Conservation (phyloP, 805 yeast species). For the Saturnispora quitensis region DNA sequence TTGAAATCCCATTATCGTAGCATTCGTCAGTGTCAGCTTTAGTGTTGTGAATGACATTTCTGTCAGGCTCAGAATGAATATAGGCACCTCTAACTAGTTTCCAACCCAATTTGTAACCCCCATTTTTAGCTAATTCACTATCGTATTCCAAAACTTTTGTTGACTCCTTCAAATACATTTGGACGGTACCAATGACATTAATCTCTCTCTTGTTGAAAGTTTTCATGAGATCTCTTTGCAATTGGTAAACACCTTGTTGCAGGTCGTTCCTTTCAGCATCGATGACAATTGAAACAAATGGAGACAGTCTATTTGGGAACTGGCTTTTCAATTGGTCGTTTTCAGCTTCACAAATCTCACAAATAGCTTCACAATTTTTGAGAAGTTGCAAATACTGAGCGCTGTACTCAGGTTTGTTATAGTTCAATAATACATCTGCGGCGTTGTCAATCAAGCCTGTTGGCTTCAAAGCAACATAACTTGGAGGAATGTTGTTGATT, state of each 20-base stretch:
- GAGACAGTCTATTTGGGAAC: slow-evolving; percentile 59
- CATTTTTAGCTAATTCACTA: slow-evolving; percentile 49
- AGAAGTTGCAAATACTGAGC: slow-evolving; percentile 50
- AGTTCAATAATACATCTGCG: slow-evolving; percentile 59
- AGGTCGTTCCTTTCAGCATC: slow-evolving; percentile 89
- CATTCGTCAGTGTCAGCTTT: slow-evolving; percentile 74
- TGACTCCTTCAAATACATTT: slow-evolving; percentile 78
- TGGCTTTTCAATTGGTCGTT: slow-evolving; percentile 39
- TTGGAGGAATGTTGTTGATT: slow-evolving; percentile 72
- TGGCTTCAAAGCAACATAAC: slow-evolving; percentile 89
- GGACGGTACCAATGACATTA: slow-evolving; percentile 83
- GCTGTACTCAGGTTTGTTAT: slow-evolving; percentile 40
- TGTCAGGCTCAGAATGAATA: slow-evolving; percentile 76
- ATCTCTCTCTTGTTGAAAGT: slow-evolving; percentile 61
- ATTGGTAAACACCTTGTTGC: slow-evolving; percentile 85
- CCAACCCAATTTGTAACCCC: slow-evolving; percentile 67
- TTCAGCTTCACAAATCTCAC: slow-evolving; percentile 44
- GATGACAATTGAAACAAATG: slow-evolving; percentile 67
- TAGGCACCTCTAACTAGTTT: slow-evolving; percentile 95
- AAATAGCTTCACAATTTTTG: slow-evolving; percentile 54
- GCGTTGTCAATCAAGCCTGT: slow-evolving; percentile 81
- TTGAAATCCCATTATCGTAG: slow-evolving; percentile 61
- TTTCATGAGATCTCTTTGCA: slow-evolving; percentile 72
- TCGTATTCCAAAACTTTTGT: slow-evolving; percentile 53
- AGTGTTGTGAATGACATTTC: slow-evolving; percentile 63